phyloP scores from a whole-genome alignment of 306 rosid genomes.

The Pterocarpus santalinus region DNA sequence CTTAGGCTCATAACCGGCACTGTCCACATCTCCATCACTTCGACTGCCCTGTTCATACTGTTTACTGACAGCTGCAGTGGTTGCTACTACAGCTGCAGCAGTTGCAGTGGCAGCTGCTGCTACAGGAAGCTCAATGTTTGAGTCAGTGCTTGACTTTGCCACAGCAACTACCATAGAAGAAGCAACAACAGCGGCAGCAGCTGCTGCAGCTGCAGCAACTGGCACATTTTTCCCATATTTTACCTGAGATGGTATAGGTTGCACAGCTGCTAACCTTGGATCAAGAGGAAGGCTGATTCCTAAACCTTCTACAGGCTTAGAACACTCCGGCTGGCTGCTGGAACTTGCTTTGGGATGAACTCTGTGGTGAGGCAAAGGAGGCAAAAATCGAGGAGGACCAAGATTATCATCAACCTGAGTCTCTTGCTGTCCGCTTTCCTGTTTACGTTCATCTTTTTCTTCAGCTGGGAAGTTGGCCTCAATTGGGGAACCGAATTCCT shows the following conservation, averaged over 20 bases:
- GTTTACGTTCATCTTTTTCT: slow-evolving; percentile 58
- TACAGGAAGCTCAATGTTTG: slow-evolving; percentile 82
- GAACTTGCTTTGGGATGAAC: slow-evolving; percentile 63
- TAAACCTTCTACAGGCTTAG: slow-evolving; percentile 69
- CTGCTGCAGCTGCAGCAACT: slow-evolving; percentile 90
- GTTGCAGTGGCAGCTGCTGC: slow-evolving; percentile 97
- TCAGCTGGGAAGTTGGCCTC: slow-evolving; percentile 20
- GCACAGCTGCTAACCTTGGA: slow-evolving; percentile 56
- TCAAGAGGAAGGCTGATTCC: slow-evolving; percentile 62
- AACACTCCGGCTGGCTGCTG: slow-evolving; percentile 62
- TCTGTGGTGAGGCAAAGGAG: slow-evolving; percentile 69
- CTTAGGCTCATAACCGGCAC: slow-evolving; percentile 59
- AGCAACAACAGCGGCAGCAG: slow-evolving; percentile 95
- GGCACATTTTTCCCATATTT: slow-evolving; percentile 80
- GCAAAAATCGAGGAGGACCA: slow-evolving; percentile 58
- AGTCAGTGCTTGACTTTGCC: slow-evolving; percentile 69
- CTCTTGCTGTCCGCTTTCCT: slow-evolving; percentile 52
- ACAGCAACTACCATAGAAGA: slow-evolving; percentile 93
- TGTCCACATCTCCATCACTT: slow-evolving; percentile 72
- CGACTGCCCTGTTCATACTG: slow-evolving; percentile 77
- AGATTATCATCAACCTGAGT: slow-evolving; percentile 51
- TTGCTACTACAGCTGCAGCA: slow-evolving; percentile 97
- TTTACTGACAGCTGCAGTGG: slow-evolving; percentile 89
- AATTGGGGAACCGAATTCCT: slow-evolving; percentile 59
- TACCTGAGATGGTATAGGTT: slow-evolving; percentile 51